A percentile compares a stretch with the other conserved stretches of the same genome.
phyloP scores from a whole-genome alignment of 257 asterid genomes.

The Penstemon davidsonii region DNA sequence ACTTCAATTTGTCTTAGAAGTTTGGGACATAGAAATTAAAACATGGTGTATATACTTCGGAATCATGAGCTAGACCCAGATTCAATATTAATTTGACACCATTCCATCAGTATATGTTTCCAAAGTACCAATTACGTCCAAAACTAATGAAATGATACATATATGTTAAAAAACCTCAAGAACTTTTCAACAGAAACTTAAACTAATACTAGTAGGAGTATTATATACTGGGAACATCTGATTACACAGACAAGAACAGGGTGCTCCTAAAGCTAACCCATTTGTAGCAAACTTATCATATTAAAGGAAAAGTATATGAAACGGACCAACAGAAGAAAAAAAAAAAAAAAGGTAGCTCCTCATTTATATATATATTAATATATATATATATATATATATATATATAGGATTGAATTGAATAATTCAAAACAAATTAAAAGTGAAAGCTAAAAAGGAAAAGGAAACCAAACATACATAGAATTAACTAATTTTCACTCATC shows the following conservation, averaged over 20 bases:
- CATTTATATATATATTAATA: not conserved
- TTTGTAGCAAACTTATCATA: constrained; percentile 25
- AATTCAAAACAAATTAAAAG: constrained; percentile 23
- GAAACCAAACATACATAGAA: constrained; percentile 50
- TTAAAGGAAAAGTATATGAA: constrained; percentile 34
- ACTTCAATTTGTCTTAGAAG: too few species aligned
- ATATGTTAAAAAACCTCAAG: too few species aligned
- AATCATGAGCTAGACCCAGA: too few species aligned
- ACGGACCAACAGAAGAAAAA: constrained; percentile 39
- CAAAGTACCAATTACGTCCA: too few species aligned
- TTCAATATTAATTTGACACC: too few species aligned
- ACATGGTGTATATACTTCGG: too few species aligned
- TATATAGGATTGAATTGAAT: not conserved
- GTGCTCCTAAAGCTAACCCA: constrained; percentile 28
- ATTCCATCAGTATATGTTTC: too few species aligned
- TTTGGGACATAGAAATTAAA: too few species aligned
- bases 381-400: constrained; percentile 15
- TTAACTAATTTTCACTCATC: constrained; percentile 72
- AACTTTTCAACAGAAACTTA: too few species aligned
- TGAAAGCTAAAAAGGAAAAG: constrained; percentile 33
- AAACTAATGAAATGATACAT: too few species aligned
- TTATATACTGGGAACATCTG: constrained; percentile 3
- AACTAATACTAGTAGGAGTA: too few species aligned
- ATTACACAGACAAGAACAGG: constrained; percentile 28
- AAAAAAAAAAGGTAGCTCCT: not conserved